Evolutionary conservation across 495 filamentous ascomycete species (phyloP).

Genomic region (Zalerion maritima): DNA sequence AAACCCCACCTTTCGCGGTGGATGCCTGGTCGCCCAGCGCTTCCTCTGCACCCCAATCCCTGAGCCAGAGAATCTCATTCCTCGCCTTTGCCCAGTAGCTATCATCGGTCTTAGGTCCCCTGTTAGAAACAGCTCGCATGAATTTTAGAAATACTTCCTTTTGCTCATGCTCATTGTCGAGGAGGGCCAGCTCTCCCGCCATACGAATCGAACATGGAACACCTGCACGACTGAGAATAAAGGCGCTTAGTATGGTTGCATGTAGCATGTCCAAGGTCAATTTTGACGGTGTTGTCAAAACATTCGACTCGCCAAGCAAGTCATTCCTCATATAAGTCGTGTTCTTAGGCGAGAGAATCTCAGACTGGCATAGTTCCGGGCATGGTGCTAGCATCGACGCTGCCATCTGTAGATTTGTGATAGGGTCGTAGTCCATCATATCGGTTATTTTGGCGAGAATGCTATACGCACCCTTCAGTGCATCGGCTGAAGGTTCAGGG

Average conservation of each 20-base stretch:
- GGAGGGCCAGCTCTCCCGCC: slow-evolving; percentile 42
- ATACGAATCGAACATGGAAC: slow-evolving; percentile 43
- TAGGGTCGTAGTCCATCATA: slow-evolving; percentile 44
- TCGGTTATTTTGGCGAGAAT: slow-evolving; percentile 45
- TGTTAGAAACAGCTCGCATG: slow-evolving; percentile 37
- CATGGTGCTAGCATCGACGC: slow-evolving; percentile 28
- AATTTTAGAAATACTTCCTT: slow-evolving; percentile 46
- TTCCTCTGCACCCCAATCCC: slow-evolving; percentile 53
- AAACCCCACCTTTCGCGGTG: slow-evolving; percentile 39
- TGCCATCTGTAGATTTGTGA: slow-evolving; percentile 28
- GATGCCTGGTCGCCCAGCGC: slow-evolving; percentile 11
- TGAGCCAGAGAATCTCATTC: slow-evolving; percentile 64
- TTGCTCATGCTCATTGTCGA: slow-evolving; percentile 49
- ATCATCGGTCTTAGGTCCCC: slow-evolving; percentile 41
- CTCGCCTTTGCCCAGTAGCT: slow-evolving; percentile 53
- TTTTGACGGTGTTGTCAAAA: slow-evolving; percentile 49
- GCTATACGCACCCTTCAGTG: slow-evolving; percentile 45
- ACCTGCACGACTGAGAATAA: slow-evolving; percentile 45
- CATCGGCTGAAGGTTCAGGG: slow-evolving; percentile 39
- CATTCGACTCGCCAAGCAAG: slow-evolving; percentile 47
- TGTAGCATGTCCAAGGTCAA: slow-evolving; percentile 49
- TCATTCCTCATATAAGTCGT: slow-evolving; percentile 32
- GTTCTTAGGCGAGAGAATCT: slow-evolving; percentile 21
- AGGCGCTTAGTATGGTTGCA: slow-evolving; percentile 52
- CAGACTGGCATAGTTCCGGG: slow-evolving; percentile 13